Base-by-base conservation (phyloP, 176 grass and related monocot genomes). In the Carex littledalei region DNA sequence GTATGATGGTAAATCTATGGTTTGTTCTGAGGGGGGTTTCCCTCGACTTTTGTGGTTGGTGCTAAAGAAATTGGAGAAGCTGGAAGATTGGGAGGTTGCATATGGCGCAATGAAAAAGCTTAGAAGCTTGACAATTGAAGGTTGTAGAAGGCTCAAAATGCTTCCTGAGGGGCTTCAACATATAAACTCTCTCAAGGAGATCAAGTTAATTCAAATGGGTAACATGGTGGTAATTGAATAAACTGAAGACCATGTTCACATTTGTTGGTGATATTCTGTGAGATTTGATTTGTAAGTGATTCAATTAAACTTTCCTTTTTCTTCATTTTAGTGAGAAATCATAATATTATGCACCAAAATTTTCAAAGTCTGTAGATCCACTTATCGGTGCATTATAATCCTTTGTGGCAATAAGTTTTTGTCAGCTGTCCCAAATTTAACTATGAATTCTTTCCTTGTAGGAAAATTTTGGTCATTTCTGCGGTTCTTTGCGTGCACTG, bases 21-120 rank as follows among this genome's bases (percentile, higher is more conserved):
- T 84, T 58, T 93, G 89, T 24, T 59, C 82, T 20, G 65, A 59
- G 6, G 66, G 12, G 20, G 88, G 91, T 50, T 93, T 93, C 59
- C 91, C 57, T 15, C 85, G 72, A 47, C 86, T 93, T 6, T 62
- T 45, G 37, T 87, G 82, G 14, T 21, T 93, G 86, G 90, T 90
- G 70, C 63, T 90, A 54, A 78, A 63, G 76, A 90, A 90, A 26
- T 47, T 93, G 58, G 84, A 80, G 62, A 88, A 32, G 53, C 77
- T 93, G 63, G 80, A 93, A 64, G 84, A 76, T 29, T 70, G 89
- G 62, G 71, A 81, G 73, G 84, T 93, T 68, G 12, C 63, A 0
- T 39, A 9, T 41, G 88, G 88, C 2, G 80, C 91, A 6, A 82
- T 93, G 86, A 68, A 70, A 20, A 86, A 75, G 84, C 86, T 93